Base-by-base conservation (phyloP, 352 stramenopile genomes). In the Globisporangium paroecandrum region DNA sequence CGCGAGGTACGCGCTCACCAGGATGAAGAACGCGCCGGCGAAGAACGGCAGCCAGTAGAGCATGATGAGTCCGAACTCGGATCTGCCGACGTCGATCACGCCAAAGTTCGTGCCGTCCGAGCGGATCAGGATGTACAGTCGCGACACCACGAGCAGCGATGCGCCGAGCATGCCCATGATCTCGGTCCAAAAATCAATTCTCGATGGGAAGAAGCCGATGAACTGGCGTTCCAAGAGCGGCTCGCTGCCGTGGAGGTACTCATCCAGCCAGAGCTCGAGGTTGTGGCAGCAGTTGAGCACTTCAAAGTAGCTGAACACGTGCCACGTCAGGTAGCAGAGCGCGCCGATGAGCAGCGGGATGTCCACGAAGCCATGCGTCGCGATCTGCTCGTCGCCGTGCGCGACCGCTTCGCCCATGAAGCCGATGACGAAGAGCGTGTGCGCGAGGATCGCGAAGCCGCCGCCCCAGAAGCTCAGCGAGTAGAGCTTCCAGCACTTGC, bases 261-360 rank as follows among this genome's bases (percentile, higher is more conserved):
- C 87, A 38, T 95, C 76, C 32, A 95, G 75, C 87, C 87, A 95
- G 51, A 91, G 70, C 68, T 95, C 85, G 61, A 95, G 82, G 72
- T 95, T 93, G 68, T 95, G 85, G 76, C 87, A 95, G 72, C 82
- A 89, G 73, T 95, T 95, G 75, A 95, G 91, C 32, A 95, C 87
- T 70, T 95, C 87, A 60, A 93, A 80, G 78, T 93, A 93, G 71
- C 78, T 93, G 43, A 93, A 62, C 15, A 79, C 57, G 69, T 95
- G 79, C 43, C 77, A 79, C 7, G 68, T 58, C 3, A 93, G 71
- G 65, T 88, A 87, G 67, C 81, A 90, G 38, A 80, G 36, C 12
- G 84, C 73, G 18, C 79, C 87, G 13, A 82, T 38, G 8, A 95
- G 76, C 65, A 93, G 70, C 36, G 87, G 85, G 3, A 82, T 27